These are phyloP conservation scores for Alternaria gaisen DNA, from an alignment of 2,329 filamentous ascomycete species.

Conservation along the genomic window DNA sequence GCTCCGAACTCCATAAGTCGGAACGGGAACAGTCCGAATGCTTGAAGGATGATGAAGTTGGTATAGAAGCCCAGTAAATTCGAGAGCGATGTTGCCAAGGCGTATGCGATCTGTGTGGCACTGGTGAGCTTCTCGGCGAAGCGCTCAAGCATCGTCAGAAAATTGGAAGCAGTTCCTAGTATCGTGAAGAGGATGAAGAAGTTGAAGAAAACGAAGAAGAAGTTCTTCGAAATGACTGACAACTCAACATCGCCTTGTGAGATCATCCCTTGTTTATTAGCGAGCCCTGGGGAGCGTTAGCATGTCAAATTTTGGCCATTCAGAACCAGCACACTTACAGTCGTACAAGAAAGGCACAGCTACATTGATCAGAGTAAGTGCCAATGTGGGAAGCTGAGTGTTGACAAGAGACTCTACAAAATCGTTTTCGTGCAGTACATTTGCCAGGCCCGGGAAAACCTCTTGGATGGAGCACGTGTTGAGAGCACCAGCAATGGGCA, in stretches of 20 bases:
- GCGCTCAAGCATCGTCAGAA: conserved; percentile 69
- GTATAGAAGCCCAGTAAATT: conserved; percentile 84
- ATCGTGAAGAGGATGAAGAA: conserved; percentile 95
- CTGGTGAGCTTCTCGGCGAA: conserved; percentile 80
- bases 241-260: conserved; percentile 94
- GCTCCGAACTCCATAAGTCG: conserved; percentile 89
- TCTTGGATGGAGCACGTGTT: conserved; percentile 82
- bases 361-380: conserved; percentile 87
- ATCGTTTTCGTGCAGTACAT: conserved; percentile 72
- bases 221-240: conserved; percentile 96
- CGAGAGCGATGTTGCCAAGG: conserved; percentile 79
- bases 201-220: conserved; percentile 99
- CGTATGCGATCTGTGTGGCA: conserved; percentile 77
- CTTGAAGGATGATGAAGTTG: conserved; percentile 93
- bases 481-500: conserved; percentile 79
- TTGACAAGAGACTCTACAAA: conserved; percentile 80
- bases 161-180: conserved; percentile 79
- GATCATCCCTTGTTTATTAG: conserved; percentile 91
- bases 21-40: conserved; percentile 91
- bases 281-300: conserved; percentile 63
- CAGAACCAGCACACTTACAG: conserved; percentile 60
- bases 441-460: conserved; percentile 74
- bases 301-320: not conserved
- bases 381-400: conserved; percentile 85
- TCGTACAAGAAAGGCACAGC: conserved; percentile 94